Evolutionary conservation across 768 basidiomycete genomes (phyloP).

Genomic region (Candolleomyces efflorescens): DNA sequence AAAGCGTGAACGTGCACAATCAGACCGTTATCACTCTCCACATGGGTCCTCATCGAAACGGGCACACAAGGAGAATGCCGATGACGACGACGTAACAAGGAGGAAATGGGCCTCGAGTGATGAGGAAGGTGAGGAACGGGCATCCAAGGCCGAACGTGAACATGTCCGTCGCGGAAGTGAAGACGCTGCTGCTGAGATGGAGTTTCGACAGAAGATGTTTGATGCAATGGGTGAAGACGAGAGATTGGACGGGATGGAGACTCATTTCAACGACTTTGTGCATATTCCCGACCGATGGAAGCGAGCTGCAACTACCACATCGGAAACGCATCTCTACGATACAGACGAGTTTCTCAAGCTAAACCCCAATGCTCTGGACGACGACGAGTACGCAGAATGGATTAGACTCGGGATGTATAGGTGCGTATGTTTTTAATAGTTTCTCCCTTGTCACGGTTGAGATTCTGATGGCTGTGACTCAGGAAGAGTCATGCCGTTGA

Average conservation of each 20-base stretch:
- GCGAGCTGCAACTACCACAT: conserved; percentile 20
- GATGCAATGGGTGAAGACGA: conserved; percentile 73
- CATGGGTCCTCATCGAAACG: conserved; percentile 22
- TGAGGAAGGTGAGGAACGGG: conserved; percentile 27
- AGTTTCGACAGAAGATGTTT: conserved; percentile 74
- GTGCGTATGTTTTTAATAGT: conserved; percentile 28
- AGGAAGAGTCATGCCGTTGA: conserved; percentile 69
- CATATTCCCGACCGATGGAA: conserved; percentile 76
- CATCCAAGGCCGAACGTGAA: background rate
- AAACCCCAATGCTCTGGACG: conserved; percentile 59
- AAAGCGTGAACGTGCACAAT: conserved; percentile 19
- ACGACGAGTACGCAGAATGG: conserved; percentile 89
- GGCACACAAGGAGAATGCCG: conserved; percentile 14
- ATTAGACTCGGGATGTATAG: conserved; percentile 83
- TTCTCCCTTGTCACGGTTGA: conserved; percentile 1
- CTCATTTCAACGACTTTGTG: conserved; percentile 60
- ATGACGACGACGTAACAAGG: conserved; percentile 19
- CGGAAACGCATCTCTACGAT: conserved; percentile 32
- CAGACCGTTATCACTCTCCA: conserved; percentile 11
- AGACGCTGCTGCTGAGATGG: conserved; percentile 37
- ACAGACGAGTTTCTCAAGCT: conserved; percentile 38
- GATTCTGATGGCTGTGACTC: conserved; percentile 3
- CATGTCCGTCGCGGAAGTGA: background rate
- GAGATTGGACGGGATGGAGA: conserved; percentile 56
- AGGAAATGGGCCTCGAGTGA: conserved; percentile 50